Evolutionary conservation across 192 early-diverging fungal species (phyloP).

Genomic region (Linnemannia hyalina): DNA sequence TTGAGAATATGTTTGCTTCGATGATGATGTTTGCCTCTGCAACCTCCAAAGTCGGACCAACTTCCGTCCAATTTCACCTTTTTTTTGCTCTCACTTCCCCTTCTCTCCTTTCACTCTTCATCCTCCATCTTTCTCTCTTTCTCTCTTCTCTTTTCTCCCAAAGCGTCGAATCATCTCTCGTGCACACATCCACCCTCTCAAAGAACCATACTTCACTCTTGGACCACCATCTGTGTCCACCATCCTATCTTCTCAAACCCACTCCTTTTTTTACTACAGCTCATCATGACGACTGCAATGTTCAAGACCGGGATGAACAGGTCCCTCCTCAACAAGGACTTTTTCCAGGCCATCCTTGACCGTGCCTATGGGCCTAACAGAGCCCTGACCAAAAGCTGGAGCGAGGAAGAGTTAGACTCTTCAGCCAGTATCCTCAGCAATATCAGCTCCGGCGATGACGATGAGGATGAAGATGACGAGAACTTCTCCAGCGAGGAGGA

Average conservation of each 20-base stretch:
- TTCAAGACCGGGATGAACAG: conserved; percentile 57
- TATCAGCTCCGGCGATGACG: conserved; percentile 46
- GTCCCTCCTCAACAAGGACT: conserved; percentile 42
- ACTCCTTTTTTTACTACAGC: conserved; percentile 1
- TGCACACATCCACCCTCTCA: background rate
- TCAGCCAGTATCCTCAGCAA: conserved; percentile 52
- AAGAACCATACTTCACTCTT: background rate
- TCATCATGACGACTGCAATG: conserved; percentile 49
- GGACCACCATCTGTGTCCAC: background rate
- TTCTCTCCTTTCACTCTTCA: background rate
- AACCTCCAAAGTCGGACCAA: background rate
- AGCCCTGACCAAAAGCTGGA: conserved; percentile 24
- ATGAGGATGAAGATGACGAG: conserved; percentile 27
- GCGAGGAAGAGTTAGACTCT: conserved; percentile 42
- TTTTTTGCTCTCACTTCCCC: background rate
- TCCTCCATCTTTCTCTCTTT: background rate
- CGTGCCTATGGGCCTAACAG: conserved; percentile 42
- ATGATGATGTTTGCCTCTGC: background rate
- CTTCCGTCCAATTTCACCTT: background rate
- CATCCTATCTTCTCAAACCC: background rate
- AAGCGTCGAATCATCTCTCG: background rate
- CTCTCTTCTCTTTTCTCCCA: background rate
- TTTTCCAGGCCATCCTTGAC: conserved; percentile 48
- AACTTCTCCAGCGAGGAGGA: background rate
- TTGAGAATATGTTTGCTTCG: background rate